Conservation (phyloP, 2,329 filamentous ascomycete species). For the Fusarium palustre region DNA sequence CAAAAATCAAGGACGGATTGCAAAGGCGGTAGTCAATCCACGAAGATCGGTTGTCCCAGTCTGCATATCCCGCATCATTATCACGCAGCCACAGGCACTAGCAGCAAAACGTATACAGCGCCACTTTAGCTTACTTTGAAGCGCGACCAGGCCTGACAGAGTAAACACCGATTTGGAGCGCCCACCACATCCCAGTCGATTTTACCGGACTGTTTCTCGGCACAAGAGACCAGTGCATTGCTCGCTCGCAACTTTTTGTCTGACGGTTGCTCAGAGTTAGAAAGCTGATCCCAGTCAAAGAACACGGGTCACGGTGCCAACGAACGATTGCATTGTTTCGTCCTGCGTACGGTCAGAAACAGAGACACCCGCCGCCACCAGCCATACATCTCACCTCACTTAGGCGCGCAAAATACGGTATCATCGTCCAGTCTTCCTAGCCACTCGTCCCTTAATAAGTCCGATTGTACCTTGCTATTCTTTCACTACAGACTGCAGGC, state of each 20-base stretch:
- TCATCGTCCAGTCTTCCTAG: conserved; percentile 26
- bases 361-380: conserved; percentile 24
- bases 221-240: conserved; percentile 41
- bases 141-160: conserved; percentile 18
- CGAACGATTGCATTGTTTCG: conserved; percentile 28
- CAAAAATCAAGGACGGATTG: conserved; percentile 16
- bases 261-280: conserved; percentile 23
- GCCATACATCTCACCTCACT: conserved; percentile 25
- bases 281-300: conserved; percentile 22
- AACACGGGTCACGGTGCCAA: conserved; percentile 21
- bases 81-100: conserved; percentile 26
- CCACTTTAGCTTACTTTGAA: conserved; percentile 21
- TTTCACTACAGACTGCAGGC: conserved; percentile 32
- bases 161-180: conserved; percentile 16
- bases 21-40: conserved; percentile 20
- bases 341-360: conserved; percentile 24
- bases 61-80: conserved; percentile 39
- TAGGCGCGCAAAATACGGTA: conserved; percentile 21
- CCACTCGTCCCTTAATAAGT: conserved; percentile 29
- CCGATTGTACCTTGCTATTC: conserved; percentile 23
- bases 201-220: conserved; percentile 39
- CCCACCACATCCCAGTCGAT: conserved; percentile 25
- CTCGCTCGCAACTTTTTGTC: conserved; percentile 31
- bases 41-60: conserved; percentile 21
- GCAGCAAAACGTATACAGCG: conserved; percentile 21